Evolutionary conservation across 1,284 basidiomycete species (phyloP).

Genomic region (Ustilago nuda): DNA sequence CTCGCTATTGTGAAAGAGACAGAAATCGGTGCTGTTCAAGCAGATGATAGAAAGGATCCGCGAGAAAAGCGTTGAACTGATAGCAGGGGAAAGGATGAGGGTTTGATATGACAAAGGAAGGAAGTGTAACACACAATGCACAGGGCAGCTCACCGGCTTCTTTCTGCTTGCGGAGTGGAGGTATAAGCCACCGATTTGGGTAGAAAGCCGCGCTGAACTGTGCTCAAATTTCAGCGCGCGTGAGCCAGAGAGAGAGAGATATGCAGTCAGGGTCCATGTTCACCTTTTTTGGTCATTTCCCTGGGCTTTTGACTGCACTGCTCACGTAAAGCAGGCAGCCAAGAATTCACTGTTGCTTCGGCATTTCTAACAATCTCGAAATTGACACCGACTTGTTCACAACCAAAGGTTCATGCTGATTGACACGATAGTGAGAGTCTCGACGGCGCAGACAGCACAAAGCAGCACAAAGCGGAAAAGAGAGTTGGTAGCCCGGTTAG

Average conservation of each 20-base stretch:
- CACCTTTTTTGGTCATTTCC: background rate
- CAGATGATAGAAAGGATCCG: too few species aligned
- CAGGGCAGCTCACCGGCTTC: conserved; percentile 16
- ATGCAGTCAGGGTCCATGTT: conserved; percentile 12
- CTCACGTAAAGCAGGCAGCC: too few species aligned
- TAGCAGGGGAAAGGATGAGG: background rate
- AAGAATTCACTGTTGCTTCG: too few species aligned
- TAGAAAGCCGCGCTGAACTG: background rate
- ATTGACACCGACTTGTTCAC: background rate
- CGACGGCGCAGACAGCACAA: conserved; percentile 1
- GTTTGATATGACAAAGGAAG: background rate
- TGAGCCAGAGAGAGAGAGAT: background rate
- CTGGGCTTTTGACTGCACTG: background rate
- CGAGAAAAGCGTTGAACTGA: background rate
- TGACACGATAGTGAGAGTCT: background rate
- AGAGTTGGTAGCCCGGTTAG: conserved; percentile 33
- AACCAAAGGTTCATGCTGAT: background rate
- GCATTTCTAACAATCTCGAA: background rate
- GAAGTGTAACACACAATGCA: conserved; percentile 5
- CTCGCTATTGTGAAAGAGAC: too few species aligned
- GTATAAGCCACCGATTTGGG: background rate
- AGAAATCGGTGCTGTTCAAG: background rate
- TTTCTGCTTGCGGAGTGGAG: conserved; percentile 21
- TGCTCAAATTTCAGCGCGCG: conserved; percentile 9
- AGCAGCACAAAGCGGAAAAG: conserved; percentile 1